Percentiles rank a stretch among this genome's conserved stretches.
Evolutionary conservation across 495 filamentous ascomycete genomes (phyloP).

Genomic region (Cetradonia linearis): DNA sequence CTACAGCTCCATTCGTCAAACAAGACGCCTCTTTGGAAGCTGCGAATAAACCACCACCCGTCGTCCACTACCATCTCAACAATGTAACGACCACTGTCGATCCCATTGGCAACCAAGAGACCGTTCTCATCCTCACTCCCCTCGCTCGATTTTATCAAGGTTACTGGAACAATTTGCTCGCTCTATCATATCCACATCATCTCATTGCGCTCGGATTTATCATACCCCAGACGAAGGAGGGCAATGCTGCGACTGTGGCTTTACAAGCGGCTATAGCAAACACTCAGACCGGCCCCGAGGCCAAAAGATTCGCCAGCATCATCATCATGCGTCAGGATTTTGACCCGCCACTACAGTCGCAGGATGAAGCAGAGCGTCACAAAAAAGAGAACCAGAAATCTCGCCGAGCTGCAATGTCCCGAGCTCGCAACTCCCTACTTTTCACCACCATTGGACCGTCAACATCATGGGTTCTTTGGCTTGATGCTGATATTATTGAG

Average conservation of each 20-base stretch:
- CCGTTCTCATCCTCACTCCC: conserved; percentile 82
- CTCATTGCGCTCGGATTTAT: conserved; percentile 95
- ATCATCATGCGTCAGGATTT: conserved; percentile 95
- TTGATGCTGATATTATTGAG: conserved; percentile 88
- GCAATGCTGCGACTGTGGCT: conserved; percentile 67
- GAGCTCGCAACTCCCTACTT: conserved; percentile 83
- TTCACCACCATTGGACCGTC: conserved; percentile 95
- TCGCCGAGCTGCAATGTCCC: conserved; percentile 80
- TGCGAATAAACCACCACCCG: conserved; percentile 61
- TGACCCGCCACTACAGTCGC: conserved; percentile 66
- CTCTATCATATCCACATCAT: conserved; percentile 80
- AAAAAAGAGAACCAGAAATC: conserved; percentile 80
- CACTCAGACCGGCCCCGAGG: conserved; percentile 69
- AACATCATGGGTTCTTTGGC: conserved; percentile 93
- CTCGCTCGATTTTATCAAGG: conserved; percentile 83
- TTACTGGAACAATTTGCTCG: conserved; percentile 92
- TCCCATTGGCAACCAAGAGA: conserved; percentile 69
- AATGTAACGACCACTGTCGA: conserved; percentile 71
- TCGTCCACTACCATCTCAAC: conserved; percentile 90
- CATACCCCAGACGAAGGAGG: conserved; percentile 79
- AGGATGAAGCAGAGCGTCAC: conserved; percentile 81
- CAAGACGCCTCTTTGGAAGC: conserved; percentile 45
- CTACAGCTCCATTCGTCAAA: conserved; percentile 74
- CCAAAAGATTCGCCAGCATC: conserved; percentile 78
- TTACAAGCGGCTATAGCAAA: conserved; percentile 76